Evolutionary conservation across 2,329 filamentous ascomycete genomes (phyloP).

Genomic region (Aspergillus arachidicola): DNA sequence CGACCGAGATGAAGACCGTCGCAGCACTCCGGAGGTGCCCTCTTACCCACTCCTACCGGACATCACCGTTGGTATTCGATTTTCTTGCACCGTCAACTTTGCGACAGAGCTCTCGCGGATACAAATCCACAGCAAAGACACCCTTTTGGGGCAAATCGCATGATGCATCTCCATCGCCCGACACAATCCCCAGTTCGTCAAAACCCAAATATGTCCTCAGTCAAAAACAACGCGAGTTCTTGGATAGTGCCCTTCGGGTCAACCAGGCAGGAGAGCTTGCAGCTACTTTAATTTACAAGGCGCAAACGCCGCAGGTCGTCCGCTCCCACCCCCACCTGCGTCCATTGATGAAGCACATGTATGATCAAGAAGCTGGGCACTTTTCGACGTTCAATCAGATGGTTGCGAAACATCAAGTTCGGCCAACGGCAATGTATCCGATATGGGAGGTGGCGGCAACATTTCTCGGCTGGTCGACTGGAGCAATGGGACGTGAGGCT

Average conservation of each 20-base stretch:
- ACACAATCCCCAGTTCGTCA: conserved; percentile 29
- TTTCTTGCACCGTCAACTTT: conserved; percentile 38
- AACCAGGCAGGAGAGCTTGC: conserved; percentile 98
- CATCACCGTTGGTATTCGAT: conserved; percentile 35
- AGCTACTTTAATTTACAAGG: conserved; percentile 88
- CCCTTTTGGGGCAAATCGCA: conserved; percentile 24
- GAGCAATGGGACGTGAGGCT: conserved; percentile 83
- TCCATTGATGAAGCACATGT: conserved; percentile 95
- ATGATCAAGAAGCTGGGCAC: conserved; percentile 91
- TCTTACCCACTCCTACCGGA: conserved; percentile 16
- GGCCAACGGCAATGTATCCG: conserved; percentile 90
- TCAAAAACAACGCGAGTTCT: conserved; percentile 70
- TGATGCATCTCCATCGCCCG: background rate
- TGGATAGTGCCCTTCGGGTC: conserved; percentile 82
- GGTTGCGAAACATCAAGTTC: conserved; percentile 81
- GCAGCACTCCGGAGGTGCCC: conserved; percentile 25
- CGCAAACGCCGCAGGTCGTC: conserved; percentile 81
- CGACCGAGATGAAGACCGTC: conserved; percentile 26
- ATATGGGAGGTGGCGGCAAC: conserved; percentile 82
- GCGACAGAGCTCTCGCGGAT: conserved; percentile 27
- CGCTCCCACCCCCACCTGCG: conserved; percentile 82
- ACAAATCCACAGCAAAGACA: conserved; percentile 29
- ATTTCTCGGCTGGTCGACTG: conserved; percentile 85
- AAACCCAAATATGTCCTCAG: conserved; percentile 62
- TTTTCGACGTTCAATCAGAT: conserved; percentile 82